Evolutionary conservation across 805 yeast species (phyloP), one percentile per base, ranked within the genome.

Genomic region (Pichia scutulata): DNA sequence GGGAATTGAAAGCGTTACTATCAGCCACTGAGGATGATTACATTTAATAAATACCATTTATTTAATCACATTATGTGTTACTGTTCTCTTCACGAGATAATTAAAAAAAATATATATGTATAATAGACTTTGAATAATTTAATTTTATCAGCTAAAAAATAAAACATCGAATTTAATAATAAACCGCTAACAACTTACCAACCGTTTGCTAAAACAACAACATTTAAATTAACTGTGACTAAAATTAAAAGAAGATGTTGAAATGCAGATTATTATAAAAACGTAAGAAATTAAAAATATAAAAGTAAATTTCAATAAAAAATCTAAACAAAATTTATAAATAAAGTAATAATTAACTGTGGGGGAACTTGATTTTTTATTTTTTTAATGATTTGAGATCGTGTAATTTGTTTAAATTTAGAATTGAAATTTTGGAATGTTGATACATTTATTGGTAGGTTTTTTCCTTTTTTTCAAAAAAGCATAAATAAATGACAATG

Each of bases 1-100:
- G 96, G 92, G 90, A 89, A 46, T 78, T 93, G 63, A 88, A 88
- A 70, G 81, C 90, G 37, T 74, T 82, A 66, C 73, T 78, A 59
- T 73, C 76, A 43, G 83, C 80, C 37, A 73, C 75, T 51, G 80
- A 75, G 51, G 78, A 75, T 54, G 67, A 63, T 46, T 63, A 57
- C 10, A 46, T 46, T 23, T 47, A 25, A 33, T 3, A 5, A 43
- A 4, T 33, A 8, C 5, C 28, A 19, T 14, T 21, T 12, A 1
- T 33, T 33, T 4, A 30, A 16, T 16, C 5, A 33, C 19, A 16
- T 2, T n/a, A 16, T 33, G 37, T 33, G n/a, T 33, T 19, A 19
- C 26, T 25, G 19, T 43, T 43, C 21, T 28, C 24, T 21, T 43
- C 23, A n/a, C 10, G 6, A 7, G 13, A 42, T 43, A 16, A 43